Percentiles rank a stretch among this genome's conserved stretches.
Conservation (phyloP, 2,329 filamentous ascomycete species). For the Cadophora sp. region DNA sequence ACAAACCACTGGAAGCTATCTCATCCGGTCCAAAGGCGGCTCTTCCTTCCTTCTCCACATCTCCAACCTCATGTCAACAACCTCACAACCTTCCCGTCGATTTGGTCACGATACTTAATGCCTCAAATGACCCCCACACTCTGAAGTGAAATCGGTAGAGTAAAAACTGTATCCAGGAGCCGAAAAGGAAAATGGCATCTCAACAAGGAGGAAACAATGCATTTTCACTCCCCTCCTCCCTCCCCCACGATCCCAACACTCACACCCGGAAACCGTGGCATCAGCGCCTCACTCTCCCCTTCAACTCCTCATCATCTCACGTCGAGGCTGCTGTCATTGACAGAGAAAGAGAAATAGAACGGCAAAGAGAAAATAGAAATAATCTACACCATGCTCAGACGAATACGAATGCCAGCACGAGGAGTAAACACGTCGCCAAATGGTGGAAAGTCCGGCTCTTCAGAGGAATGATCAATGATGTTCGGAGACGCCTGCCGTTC, state of each 20-base stretch:
- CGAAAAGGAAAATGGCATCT: conserved; percentile 25
- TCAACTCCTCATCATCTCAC: neutral
- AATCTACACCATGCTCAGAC: conserved; percentile 27
- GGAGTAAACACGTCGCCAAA: conserved; percentile 34
- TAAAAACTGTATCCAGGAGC: too few relatives aligned
- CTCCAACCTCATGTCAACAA: conserved; percentile 9
- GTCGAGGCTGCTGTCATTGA: neutral
- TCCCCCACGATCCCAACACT: conserved; percentile 21
- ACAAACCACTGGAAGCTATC: conserved; percentile 14
- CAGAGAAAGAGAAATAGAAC: too few relatives aligned
- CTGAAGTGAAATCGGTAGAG: too few relatives aligned
- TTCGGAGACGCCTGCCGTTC: conserved; percentile 76
- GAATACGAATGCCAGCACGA: conserved; percentile 31
- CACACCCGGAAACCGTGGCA: conserved; percentile 31
- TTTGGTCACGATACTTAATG: neutral
- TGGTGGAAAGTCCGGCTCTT: conserved; percentile 83
- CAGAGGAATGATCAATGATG: conserved; percentile 79
- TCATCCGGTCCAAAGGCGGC: neutral
- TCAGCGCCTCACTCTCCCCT: conserved; percentile 27
- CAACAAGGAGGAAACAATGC: conserved; percentile 23
- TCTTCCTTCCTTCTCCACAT: neutral
- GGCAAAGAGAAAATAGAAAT: conserved; percentile 14
- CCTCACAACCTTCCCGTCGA: neutral
- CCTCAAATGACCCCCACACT: neutral
- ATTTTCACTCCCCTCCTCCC: conserved; percentile 37